Conservation (phyloP, 2,329 filamentous ascomycete species). For the Colletotrichum somersetense region DNA sequence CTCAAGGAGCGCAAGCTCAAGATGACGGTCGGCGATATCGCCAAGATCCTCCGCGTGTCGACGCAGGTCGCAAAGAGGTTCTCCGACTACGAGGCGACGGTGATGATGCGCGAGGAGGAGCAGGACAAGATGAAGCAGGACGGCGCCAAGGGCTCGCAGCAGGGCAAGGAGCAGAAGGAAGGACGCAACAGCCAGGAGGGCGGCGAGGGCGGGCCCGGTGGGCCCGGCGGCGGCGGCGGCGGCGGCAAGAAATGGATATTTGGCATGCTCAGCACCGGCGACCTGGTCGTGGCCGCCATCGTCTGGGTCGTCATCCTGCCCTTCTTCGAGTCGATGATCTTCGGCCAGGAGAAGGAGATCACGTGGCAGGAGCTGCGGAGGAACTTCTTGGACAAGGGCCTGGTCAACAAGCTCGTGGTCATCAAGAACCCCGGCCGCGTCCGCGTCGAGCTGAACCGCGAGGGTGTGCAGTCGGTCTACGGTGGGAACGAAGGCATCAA, state of each 20-base stretch:
- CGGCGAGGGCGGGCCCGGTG: conserved; percentile 27
- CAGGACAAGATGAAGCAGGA: conserved; percentile 36
- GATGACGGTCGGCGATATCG: conserved; percentile 60
- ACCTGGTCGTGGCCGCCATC: conserved; percentile 62
- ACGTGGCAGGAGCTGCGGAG: conserved; percentile 97
- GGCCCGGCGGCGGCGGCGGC: too few species aligned
- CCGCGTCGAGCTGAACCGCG: conserved; percentile 82
- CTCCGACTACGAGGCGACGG: conserved; percentile 43
- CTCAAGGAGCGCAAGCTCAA: conserved; percentile 65
- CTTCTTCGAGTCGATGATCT: conserved; percentile 57
- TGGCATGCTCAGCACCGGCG: conserved; percentile 42
- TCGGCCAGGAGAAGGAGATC: conserved; percentile 74
- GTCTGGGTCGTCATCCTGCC: conserved; percentile 61
- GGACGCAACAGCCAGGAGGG: conserved; percentile 33
- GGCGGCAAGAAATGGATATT: conserved; percentile 43
- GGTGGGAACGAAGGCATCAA: conserved; percentile 77
- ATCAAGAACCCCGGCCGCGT: conserved; percentile 76
- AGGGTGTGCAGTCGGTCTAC: conserved; percentile 78
- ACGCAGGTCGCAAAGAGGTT: conserved; percentile 65
- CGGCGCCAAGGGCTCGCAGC: conserved; percentile 37
- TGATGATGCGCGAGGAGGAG: conserved; percentile 40
- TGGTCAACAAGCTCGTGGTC: conserved; percentile 93
- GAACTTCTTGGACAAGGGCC: conserved; percentile 94
- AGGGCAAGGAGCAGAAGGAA: conserved; percentile 50
- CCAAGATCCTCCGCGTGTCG: conserved; percentile 70